Evolutionary conservation across 73 alveolate species (phyloP).

Genomic region (Tetrahymena elliotti): DNA sequence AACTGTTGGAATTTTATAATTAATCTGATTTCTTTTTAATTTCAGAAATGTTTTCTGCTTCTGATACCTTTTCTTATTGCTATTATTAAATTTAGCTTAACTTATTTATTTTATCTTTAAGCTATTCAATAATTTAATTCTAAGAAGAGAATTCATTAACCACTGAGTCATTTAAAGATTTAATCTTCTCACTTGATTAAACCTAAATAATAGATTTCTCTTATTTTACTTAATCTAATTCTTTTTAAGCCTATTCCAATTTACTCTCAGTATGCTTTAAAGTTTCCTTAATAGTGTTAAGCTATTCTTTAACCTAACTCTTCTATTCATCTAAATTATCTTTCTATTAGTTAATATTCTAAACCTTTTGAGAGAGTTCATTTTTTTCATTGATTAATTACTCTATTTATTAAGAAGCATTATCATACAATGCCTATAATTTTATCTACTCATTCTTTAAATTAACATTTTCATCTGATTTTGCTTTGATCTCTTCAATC

Average conservation of each 20-base stretch:
- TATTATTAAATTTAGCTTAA: not conserved
- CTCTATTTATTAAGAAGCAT: not conserved
- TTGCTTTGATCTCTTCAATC: not conserved
- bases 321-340: not conserved
- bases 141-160: not conserved
- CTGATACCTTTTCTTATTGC: not conserved
- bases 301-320: not conserved
- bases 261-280: not conserved
- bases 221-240: not conserved
- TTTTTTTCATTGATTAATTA: not conserved
- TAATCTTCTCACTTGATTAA: not conserved
- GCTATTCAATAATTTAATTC: not conserved
- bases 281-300: not conserved
- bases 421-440: not conserved
- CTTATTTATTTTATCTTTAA: not conserved
- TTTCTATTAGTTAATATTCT: not conserved
- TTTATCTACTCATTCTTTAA: not conserved
- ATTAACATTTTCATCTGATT: not conserved
- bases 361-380: not conserved
- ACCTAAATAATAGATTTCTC: not conserved
- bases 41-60: not conserved
- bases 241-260: not conserved
- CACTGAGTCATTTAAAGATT: not conserved
- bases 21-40: not conserved
- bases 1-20: not conserved